Conservation (phyloP, 306 rosid species). For the Medicago truncatula region MtrunA17r5.0-ANR NC_053044.1:25414001-25414500, state of each 20-base stretch:
- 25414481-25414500: neutral
- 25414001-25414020: constrained; percentile 88
- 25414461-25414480: neutral
- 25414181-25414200: neutral
- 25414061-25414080: constrained; percentile 83
- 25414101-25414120: neutral
- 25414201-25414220: too few relatives aligned
- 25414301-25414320: too few relatives aligned
- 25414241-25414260: too few relatives aligned
- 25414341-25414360: neutral
- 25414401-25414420: neutral
- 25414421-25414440: neutral
- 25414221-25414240: too few relatives aligned
- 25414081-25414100: constrained; percentile 15
- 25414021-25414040: constrained; percentile 79
- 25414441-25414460: neutral
- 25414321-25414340: neutral
- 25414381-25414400: neutral
- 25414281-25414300: too few relatives aligned
- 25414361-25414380: neutral
- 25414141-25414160: too few relatives aligned
- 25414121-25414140: neutral
- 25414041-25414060: constrained; percentile 73
- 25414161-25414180: too few relatives aligned
- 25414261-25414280: too few relatives aligned